Base-by-base conservation (phyloP, 768 basidiomycete genomes). In the Tricholoma bakamatsutake region DNA sequence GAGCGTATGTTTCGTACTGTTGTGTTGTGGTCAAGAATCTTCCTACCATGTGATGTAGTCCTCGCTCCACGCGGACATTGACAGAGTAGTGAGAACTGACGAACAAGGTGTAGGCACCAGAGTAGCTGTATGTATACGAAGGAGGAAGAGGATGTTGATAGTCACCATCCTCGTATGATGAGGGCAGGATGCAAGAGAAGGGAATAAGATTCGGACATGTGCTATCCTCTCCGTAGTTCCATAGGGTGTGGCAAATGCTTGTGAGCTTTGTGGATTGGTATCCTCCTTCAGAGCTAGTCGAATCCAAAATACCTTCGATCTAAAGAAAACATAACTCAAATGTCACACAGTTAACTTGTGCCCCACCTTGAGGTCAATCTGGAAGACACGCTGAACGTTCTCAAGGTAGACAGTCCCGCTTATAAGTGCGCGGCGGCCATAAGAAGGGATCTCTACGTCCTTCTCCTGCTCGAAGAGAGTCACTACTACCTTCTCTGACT, bases 401-500 rank as follows among this genome's bases (percentile, higher is more conserved):
- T 75, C 75, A 17, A 84, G 61, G 12, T 69, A 67, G 1, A 84
- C 49, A 18, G 72, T 66, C 15, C 83, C 83, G 46, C 55, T 63
- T 42, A 85, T 69, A 11, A 66, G 47, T 5, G 60, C 69, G 43
- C 69, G 63, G 18, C 79, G 78, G 33, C 78, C 75, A 57, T 81
- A 85, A 0, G 63, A 60, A 1, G 83, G 83, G 13, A 65, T 59
- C 0, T 58, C 54, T 0, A 64, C 66, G 37, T 65, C 70, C 11
- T 70, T 66, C 39, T 80, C 76, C 59, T 84, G 83, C 4, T 77
- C 76, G n/a, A 72, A 67, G 7, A 84, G 65, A 10, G 77, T 61
- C 33, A 84, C 57, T 0, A 76, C 75, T 12, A 73, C 65, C 42
- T 68, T 67, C 2, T 75, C 75, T 42, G 66, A 66, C 17, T 66